Base-by-base conservation (phyloP, 495 filamentous ascomycete species). In the Hypoxylon cercidicola region DNA sequence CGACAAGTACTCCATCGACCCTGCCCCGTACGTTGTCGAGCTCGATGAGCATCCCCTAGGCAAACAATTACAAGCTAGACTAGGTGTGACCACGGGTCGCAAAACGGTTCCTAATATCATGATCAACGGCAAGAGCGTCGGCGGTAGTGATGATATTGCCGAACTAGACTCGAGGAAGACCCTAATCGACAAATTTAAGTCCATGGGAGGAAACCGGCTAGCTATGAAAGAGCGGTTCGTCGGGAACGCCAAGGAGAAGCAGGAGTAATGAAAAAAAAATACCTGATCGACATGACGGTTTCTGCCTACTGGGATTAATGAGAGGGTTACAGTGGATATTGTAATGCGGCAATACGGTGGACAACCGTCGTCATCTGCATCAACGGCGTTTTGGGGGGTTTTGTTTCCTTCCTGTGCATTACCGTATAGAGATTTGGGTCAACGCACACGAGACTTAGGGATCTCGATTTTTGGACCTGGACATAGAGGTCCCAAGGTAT, bases 21-120 rank as follows among this genome's bases (percentile, higher is more conserved):
- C 95, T 0, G 72, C 84, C 41, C 95, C 95, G 0, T 90, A 88
- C 71, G 90, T 99, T 20, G 93, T 99, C 16, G 95, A 99, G 79
- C 84, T 99, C 9, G 92, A 99, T 73, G 75, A 87, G 63, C 91
- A 97, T 72, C 84, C 85, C 4, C 79, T 95, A 12, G 95, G 95
- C 11, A 60, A 72, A 3, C 73, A 84, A 28, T 74, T 99, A 21
- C 95, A 99, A 73, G 81, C 72, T 1, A 80, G 82, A 12, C 75
- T 99, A 16, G 84, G 66, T 9, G 84, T 88, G 59, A 88, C 79
- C 66, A 99, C 95, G 2, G 90, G 91, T 20, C 81, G 95, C 19
- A 80, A 79, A 48, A 99, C 95, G 0, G 95, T 99, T 1, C 95
- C 95, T 2, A 99, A 99, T 69, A 82, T 99, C 25, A 79, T 99